Base-by-base conservation (phyloP, 1,284 basidiomycete species). In the Anthracocystis setariae region DNA sequence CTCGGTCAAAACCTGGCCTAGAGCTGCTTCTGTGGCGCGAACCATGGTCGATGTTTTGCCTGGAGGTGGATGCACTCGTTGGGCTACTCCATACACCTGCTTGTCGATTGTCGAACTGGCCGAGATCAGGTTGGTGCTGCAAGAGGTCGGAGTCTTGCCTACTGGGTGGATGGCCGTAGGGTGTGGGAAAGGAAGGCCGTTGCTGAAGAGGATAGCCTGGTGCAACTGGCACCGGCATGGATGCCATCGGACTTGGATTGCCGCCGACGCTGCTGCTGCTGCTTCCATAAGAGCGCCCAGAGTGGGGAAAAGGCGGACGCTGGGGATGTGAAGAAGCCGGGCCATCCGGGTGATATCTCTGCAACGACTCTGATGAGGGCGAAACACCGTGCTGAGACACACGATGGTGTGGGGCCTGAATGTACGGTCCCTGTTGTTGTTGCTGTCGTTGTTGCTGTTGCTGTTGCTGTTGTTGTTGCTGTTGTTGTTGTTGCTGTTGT, bases 121-220 rank as follows among this genome's bases (percentile, higher is more conserved):
- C 49, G 20, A 53, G 23, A 8, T 57, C 53, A 8, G 58, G 42
- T 45, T 42, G 45, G 21, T 56, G 64, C 46, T 66, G 63, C 5
- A 67, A 46, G 3, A 61, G 27, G 23, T 35, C 37, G 2, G 42
- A 32, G 5, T 65, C 57, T 24, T 23, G 23, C 35, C 40, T 59
- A 7, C 48, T 23, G 10, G 57, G 44, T 3, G 60, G 45, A 21
- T 59, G 60, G 7, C 56, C 60, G 29, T 62, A 69, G 2, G 66
- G 13, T 0, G 56, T 39, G 8, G 58, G 66, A 9, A 52, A 64
- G 3, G 52, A 18, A 18, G 57, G 53, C 1, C 39, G 60, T n/a
- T 69, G 66, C 42, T 65, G 67, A 9, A 70, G 57, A 3, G 57
- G 60, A 43, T 70, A 70, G 0, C 45, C 52, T 5, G 46, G 47